These are phyloP conservation scores for Pyrenochaeta sp. DNA, from an alignment of 2,329 filamentous ascomycete genomes.

Conservation along the genomic window DNA sequence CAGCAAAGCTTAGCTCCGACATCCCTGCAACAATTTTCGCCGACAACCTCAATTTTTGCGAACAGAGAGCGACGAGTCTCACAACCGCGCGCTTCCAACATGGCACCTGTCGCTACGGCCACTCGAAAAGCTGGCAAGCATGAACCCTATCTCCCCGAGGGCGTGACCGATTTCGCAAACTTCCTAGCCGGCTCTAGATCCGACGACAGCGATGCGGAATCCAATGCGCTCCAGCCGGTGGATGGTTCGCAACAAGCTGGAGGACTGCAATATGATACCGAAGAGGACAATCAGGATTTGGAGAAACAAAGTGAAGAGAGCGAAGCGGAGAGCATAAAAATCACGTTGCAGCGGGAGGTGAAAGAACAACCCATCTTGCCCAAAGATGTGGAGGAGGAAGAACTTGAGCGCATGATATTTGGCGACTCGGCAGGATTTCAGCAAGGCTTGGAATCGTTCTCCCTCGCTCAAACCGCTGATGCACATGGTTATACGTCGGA, in stretches of 20 bases:
- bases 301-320: slow-evolving; percentile 16
- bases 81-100: slow-evolving; percentile 23
- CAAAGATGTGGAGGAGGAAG: slow-evolving; percentile 83
- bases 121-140: slow-evolving; percentile 29
- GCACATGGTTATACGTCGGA: slow-evolving; percentile 41
- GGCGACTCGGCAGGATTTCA: slow-evolving; percentile 86
- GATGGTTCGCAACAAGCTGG: slow-evolving; percentile 24
- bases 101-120: slow-evolving; percentile 37
- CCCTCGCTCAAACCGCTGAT: slow-evolving; percentile 50
- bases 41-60: slow-evolving; percentile 33
- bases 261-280: slow-evolving; percentile 36
- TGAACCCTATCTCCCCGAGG: slow-evolving; percentile 28
- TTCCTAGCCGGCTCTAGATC: slow-evolving; percentile 27
- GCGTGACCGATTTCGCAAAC: slow-evolving; percentile 13
- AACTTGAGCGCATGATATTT: slow-evolving; percentile 87
- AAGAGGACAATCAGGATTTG: slow-evolving; percentile 11
- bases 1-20: slow-evolving; percentile 21
- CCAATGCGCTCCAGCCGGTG: slow-evolving; percentile 28
- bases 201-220: slow-evolving; percentile 31
- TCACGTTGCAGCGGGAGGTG: slow-evolving; percentile 28
- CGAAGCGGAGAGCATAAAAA: slow-evolving; percentile 29
- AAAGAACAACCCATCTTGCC: slow-evolving; percentile 52
- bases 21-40: slow-evolving; percentile 46
- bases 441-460: slow-evolving; percentile 71
- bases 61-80: slow-evolving; percentile 16